Evolutionary conservation across 1,139 yeast species (phyloP), one percentile per base, ranked within the genome.

Genomic region (Saccharomyces hybrid): DNA sequence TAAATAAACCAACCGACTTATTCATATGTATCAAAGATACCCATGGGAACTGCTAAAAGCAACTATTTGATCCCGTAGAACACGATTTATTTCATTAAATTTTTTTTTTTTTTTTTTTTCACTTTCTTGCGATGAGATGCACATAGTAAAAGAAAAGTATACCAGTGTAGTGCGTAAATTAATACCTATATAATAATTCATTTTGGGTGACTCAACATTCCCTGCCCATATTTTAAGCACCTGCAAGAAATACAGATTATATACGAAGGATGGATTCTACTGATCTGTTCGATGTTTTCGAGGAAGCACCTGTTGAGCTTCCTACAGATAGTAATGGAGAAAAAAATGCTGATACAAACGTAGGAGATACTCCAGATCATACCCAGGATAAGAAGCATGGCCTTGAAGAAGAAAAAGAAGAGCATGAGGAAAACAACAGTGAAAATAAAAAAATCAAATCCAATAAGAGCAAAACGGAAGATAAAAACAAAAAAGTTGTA

Each of bases 281-380:
- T 66, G 88, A 84, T 62, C 76, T 85, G 57, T 85, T 85, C 65
- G 87, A 79, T 59, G 89, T 85, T 56, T 85, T 85, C 66, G 79
- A 79, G 53, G 90, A 84, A 69, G 71, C 66, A n/a, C 75, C 75
- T 1, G 72, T 71, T 11, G 75, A 71, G 8, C 78, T 80, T 13
- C 73, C 75, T 9, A 64, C 58, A 51, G 57, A 57, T 47, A 51
- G 60, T 14, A 58, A 60, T 28, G 57, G 54, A 54, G 62, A 53
- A 27, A 54, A 48, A n/a, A 59, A 60, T 31, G 57, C 52, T 38
- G 53, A 52, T 38, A 53, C 54, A 32, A 38, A 42, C 13, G 57
- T 49, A 23, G 50, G 53, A 16, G 52, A 38, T n/a, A 32, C 41
- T 27, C 46, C 26, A 14, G 51, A 47, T 9, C 54, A 56, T 19